Conservation (phyloP, 306 rosid genomes). For the Senna tora region DNA sequence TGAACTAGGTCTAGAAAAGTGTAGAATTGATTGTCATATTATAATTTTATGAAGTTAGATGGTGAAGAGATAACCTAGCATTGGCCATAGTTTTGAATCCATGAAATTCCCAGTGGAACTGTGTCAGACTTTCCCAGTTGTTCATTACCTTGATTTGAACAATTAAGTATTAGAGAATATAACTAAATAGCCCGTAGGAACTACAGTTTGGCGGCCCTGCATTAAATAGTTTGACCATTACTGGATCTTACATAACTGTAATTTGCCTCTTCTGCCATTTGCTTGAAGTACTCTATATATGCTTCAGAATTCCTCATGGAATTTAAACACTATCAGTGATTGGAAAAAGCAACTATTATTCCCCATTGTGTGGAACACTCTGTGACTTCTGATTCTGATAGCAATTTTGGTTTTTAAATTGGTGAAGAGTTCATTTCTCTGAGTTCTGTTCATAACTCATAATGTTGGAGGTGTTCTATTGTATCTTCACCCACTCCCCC, state of each 20-base stretch:
- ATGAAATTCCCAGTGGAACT: background rate
- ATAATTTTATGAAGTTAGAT: background rate
- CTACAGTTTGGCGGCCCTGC: background rate
- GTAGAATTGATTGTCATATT: background rate
- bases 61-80: background rate
- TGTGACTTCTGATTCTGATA: background rate
- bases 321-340: background rate
- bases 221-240: background rate
- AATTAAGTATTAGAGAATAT: background rate
- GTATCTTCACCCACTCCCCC: too few relatives aligned
- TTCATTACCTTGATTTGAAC: background rate
- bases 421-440: conserved; percentile 16
- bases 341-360: background rate
- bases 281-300: background rate
- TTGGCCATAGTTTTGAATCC: background rate
- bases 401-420: background rate
- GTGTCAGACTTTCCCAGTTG: background rate
- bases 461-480: background rate
- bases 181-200: background rate
- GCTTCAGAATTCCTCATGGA: background rate
- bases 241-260: background rate
- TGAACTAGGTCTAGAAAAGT: conserved; percentile 6
- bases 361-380: conserved; percentile 9
- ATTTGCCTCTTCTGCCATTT: background rate
- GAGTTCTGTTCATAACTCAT: background rate